These are phyloP conservation scores for Fusarium succisae DNA, from an alignment of 2,329 filamentous ascomycete genomes.

Conservation along the genomic window DNA sequence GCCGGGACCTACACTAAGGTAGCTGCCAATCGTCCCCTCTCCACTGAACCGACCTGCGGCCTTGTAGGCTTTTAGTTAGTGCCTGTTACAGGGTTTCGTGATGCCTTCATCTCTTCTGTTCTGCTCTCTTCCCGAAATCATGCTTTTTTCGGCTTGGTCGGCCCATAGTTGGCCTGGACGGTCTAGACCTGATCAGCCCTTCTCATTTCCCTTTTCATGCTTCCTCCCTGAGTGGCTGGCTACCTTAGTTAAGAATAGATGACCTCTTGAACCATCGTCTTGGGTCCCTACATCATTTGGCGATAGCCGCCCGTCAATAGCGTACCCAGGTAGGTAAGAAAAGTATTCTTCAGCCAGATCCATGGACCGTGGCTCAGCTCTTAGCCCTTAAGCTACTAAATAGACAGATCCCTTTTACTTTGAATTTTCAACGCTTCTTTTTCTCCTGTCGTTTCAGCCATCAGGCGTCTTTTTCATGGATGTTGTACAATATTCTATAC, in stretches of 20 bases:
- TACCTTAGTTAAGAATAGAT: conserved; percentile 24
- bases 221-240: conserved; percentile 1
- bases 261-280: not conserved
- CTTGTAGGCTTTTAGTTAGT: conserved; percentile 10
- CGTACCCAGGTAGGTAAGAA: not conserved
- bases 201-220: conserved; percentile 21
- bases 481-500: conserved; percentile 18
- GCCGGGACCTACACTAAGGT: conserved; percentile 5
- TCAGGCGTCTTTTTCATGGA: conserved; percentile 1
- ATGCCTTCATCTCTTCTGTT: conserved; percentile 22
- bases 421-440: conserved; percentile 16
- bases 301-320: conserved; percentile 23
- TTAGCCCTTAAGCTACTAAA: conserved; percentile 18
- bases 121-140: not conserved
- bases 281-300: conserved; percentile 13
- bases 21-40: conserved; percentile 32
- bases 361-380: conserved; percentile 17
- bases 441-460: conserved; percentile 11
- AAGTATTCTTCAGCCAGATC: not conserved
- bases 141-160: conserved; percentile 11
- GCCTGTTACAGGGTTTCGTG: conserved; percentile 9
- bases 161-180: conserved; percentile 14
- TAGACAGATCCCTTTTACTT: conserved; percentile 12
- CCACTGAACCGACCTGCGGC: conserved; percentile 37
- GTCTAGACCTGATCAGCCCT: conserved; percentile 33